These are phyloP conservation scores for Rhynchospora pubera DNA, from an alignment of 176 grass and related monocot species.

Conservation along the genomic window DNA sequence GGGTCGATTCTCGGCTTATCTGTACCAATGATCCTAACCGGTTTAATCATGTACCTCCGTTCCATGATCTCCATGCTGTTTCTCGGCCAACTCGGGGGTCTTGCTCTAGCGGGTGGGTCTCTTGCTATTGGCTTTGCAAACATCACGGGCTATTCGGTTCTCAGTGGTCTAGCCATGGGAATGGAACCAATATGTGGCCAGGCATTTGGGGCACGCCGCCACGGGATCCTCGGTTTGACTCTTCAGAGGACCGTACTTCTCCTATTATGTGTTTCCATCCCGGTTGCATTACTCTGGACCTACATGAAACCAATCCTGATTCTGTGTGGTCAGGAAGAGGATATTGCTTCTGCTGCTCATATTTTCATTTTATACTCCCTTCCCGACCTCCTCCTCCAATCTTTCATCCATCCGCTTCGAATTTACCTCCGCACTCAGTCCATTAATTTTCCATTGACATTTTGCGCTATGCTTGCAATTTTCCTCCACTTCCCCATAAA, in stretches of 20 bases:
- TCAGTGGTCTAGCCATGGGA: conserved; percentile 66
- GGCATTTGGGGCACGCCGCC: conserved; percentile 52
- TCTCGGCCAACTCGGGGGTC: conserved; percentile 52
- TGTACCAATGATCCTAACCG: conserved; percentile 49
- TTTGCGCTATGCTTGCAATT: conserved; percentile 49
- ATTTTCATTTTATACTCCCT: conserved; percentile 65
- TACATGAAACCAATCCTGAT: conserved; percentile 68
- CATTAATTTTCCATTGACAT: conserved; percentile 63
- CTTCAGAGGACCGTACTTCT: conserved; percentile 64
- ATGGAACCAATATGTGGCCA: conserved; percentile 82
- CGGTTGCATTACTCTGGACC: conserved; percentile 54
- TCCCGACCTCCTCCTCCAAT: conserved; percentile 77
- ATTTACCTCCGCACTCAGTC: conserved; percentile 71
- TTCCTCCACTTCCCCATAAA: conserved; percentile 63
- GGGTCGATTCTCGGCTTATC: conserved; percentile 35
- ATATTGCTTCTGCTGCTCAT: conserved; percentile 44
- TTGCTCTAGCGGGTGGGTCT: conserved; percentile 57
- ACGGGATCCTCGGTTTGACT: conserved; percentile 49
- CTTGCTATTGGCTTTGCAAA: conserved; percentile 83
- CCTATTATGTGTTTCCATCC: conserved; percentile 50
- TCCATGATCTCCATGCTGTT: conserved; percentile 81
- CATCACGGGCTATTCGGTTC: conserved; percentile 85
- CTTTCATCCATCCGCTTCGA: conserved; percentile 77
- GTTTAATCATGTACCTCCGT: conserved; percentile 60
- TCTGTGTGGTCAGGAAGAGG: conserved; percentile 56